Conservation (phyloP, 768 basidiomycete genomes). For the Cubamyces sp. region DNA sequence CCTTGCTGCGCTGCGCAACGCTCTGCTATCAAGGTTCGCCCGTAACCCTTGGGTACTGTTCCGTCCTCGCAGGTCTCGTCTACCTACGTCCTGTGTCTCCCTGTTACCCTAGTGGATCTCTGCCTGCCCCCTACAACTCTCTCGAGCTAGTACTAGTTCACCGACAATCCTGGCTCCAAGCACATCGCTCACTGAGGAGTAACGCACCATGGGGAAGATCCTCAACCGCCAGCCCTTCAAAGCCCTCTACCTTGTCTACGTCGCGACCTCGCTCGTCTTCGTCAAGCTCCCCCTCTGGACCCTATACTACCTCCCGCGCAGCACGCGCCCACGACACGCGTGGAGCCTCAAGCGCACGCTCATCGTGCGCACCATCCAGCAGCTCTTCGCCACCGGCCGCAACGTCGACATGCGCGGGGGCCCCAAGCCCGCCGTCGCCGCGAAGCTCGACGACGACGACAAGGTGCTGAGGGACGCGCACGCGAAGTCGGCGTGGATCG, state of each 20-base stretch:
- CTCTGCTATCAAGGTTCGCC: too few species aligned
- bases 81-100: too few species aligned
- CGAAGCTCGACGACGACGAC: constrained; percentile 3
- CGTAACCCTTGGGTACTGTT: too few species aligned
- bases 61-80: too few species aligned
- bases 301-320: neutral
- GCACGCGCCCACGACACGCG: neutral
- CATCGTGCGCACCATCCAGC: constrained; percentile 6
- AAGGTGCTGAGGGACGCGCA: neutral
- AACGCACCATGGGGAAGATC: neutral
- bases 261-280: neutral
- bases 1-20: too few species aligned
- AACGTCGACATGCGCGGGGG: neutral
- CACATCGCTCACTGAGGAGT: too few species aligned
- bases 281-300: neutral
- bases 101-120: too few species aligned
- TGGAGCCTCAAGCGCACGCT: constrained; percentile 18
- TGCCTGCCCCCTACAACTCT: too few species aligned
- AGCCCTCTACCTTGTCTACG: neutral
- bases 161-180: too few species aligned
- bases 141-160: too few species aligned
- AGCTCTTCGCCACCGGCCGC: neutral
- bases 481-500: constrained; percentile 26
- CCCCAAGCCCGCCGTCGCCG: neutral
- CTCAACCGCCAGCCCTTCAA: neutral